Percentiles rank a stretch among this genome's conserved stretches.
phyloP scores from a whole-genome alignment of 73 alveolate species.

The Blepharisma japonicum region DNA sequence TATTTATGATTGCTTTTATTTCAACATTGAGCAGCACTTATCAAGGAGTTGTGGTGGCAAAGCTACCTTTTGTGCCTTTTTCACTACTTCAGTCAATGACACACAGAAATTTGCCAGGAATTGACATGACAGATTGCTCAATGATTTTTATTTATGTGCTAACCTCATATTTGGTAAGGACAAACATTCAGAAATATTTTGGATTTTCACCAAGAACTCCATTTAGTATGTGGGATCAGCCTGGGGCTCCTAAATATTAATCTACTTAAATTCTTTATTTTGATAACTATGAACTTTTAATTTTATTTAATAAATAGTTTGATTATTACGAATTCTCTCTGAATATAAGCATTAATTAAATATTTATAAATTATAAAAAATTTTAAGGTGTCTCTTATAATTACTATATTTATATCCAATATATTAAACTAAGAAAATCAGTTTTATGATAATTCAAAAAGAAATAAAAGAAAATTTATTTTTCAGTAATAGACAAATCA shows the following conservation, averaged over 20 bases:
- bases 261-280: no score
- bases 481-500: no score
- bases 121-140: conserved; percentile 92
- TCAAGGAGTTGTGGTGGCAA: conserved; percentile 92
- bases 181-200: conserved; percentile 76
- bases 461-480: no score
- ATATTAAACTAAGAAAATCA: no score
- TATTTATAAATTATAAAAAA: no score
- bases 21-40: conserved; percentile 55
- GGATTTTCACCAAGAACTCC: conserved; percentile 64
- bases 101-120: conserved; percentile 85
- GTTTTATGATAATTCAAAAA: no score
- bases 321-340: no score
- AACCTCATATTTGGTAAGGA: conserved; percentile 72
- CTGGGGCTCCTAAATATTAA: not conserved
- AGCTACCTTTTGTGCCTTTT: conserved; percentile 87
- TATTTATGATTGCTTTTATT: conserved; percentile 62
- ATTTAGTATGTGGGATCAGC: conserved; percentile 28
- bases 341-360: no score
- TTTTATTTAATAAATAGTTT: no score
- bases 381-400: no score
- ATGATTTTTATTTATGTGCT: conserved; percentile 83
- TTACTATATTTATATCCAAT: no score
- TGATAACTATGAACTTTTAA: no score
- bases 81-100: conserved; percentile 72